Conservation (phyloP, 2,329 filamentous ascomycete genomes). For the Colletotrichum sp. region DNA sequence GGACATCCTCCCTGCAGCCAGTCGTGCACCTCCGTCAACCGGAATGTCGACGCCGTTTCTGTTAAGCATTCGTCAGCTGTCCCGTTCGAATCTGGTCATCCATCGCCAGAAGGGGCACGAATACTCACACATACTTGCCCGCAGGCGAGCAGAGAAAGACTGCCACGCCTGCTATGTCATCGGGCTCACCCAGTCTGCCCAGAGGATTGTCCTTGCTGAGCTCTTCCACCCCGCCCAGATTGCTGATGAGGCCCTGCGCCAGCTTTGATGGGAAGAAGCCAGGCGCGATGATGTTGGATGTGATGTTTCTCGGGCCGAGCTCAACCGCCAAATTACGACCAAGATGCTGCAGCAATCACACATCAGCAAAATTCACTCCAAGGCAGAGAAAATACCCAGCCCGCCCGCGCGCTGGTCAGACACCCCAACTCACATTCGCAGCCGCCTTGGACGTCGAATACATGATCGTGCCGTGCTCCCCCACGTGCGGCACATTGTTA, state of each 20-base stretch:
- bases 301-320: slow-evolving; percentile 66
- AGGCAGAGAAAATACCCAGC: no score
- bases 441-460: slow-evolving; percentile 75
- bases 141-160: slow-evolving; percentile 61
- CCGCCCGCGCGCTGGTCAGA: background rate
- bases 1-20: slow-evolving; percentile 30
- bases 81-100: background rate
- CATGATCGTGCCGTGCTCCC: slow-evolving; percentile 65
- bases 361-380: background rate
- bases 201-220: slow-evolving; percentile 57
- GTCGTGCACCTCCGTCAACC: slow-evolving; percentile 35
- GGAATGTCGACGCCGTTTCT: slow-evolving; percentile 41
- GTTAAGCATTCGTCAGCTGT: background rate
- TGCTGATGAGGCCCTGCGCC: slow-evolving; percentile 66
- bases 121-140: slow-evolving; percentile 50
- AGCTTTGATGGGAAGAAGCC: slow-evolving; percentile 74
- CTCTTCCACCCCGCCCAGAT: slow-evolving; percentile 59
- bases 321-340: slow-evolving; percentile 68
- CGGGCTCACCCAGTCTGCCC: slow-evolving; percentile 56
- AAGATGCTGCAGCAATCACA: slow-evolving; percentile 53
- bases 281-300: slow-evolving; percentile 70
- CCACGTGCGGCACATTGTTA: slow-evolving; percentile 62
- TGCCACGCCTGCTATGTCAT: slow-evolving; percentile 65
- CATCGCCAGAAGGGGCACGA: background rate
- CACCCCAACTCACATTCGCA: slow-evolving; percentile 37